Evolutionary conservation across 352 stramenopile genomes (phyloP).

Genomic region (Globisporangium irregulare): DNA sequence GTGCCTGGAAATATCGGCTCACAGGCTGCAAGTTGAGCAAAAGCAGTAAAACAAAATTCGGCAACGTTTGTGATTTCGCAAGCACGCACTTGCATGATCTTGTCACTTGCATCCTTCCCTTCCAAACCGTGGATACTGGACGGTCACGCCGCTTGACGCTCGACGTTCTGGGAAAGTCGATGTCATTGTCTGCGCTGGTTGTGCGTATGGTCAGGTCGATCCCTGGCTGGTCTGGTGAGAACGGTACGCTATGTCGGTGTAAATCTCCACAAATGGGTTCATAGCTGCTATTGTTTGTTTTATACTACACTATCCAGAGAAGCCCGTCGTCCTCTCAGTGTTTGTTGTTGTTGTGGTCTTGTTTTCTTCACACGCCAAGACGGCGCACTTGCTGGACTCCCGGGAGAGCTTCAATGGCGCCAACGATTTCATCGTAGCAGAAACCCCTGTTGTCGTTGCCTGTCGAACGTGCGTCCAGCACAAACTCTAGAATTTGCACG

Average conservation of each 20-base stretch:
- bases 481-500: slow-evolving; percentile 76
- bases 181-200: background rate
- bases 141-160: background rate
- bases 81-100: background rate
- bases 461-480: slow-evolving; percentile 45
- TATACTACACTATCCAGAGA: slow-evolving; percentile 12
- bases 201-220: background rate
- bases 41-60: background rate
- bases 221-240: background rate
- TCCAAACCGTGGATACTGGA: background rate
- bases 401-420: slow-evolving; percentile 40
- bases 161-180: background rate
- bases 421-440: slow-evolving; percentile 31
- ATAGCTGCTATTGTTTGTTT: slow-evolving; percentile 2
- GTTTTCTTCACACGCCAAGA: background rate
- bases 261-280: slow-evolving; percentile 2
- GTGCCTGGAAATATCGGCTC: background rate
- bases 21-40: background rate
- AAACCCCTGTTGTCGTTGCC: slow-evolving; percentile 17
- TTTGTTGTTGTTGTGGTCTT: background rate
- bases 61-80: background rate
- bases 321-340: background rate
- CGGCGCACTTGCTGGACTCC: slow-evolving; percentile 39
- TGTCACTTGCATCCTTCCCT: background rate
- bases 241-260: background rate